A percentile compares a stretch with the other conserved stretches of the same genome.
Evolutionary conservation across 495 filamentous ascomycete species (phyloP).

Genomic region (Trichoderma asperelloides): DNA sequence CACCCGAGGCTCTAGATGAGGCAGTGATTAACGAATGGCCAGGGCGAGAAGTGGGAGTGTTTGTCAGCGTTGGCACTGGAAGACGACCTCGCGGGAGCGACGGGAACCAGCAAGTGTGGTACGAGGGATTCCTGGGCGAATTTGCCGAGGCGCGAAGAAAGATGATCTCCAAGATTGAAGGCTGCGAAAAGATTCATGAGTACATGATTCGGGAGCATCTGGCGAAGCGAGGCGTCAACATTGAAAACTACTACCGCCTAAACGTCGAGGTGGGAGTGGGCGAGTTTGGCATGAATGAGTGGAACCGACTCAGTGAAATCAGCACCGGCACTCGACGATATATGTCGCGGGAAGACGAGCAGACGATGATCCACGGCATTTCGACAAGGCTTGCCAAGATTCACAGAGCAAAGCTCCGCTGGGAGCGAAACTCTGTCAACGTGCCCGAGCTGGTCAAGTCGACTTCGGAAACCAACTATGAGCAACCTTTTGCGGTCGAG

Average conservation of each 20-base stretch:
- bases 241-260: conserved; percentile 91
- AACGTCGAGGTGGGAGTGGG: conserved; percentile 97
- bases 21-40: conserved; percentile 91
- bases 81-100: conserved; percentile 71
- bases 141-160: conserved; percentile 82
- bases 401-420: conserved; percentile 50
- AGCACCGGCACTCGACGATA: conserved; percentile 84
- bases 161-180: conserved; percentile 85
- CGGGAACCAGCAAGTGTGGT: conserved; percentile 66
- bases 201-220: conserved; percentile 71
- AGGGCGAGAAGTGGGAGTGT: conserved; percentile 78
- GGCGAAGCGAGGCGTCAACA: conserved; percentile 65
- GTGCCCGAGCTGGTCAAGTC: conserved; percentile 24
- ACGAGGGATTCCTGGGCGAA: conserved; percentile 84
- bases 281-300: conserved; percentile 98
- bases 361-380: conserved; percentile 63
- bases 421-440: conserved; percentile 22
- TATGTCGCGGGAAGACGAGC: conserved; percentile 61
- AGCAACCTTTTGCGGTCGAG: conserved; percentile 35
- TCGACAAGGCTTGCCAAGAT: conserved; percentile 81
- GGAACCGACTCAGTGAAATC: conserved; percentile 87
- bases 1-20: conserved; percentile 79
- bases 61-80: conserved; percentile 86
- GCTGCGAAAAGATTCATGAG: conserved; percentile 85
- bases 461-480: conserved; percentile 22